These are phyloP conservation scores for Prunus mongolica DNA, from an alignment of 306 rosid species.

Conservation along the genomic window DNA sequence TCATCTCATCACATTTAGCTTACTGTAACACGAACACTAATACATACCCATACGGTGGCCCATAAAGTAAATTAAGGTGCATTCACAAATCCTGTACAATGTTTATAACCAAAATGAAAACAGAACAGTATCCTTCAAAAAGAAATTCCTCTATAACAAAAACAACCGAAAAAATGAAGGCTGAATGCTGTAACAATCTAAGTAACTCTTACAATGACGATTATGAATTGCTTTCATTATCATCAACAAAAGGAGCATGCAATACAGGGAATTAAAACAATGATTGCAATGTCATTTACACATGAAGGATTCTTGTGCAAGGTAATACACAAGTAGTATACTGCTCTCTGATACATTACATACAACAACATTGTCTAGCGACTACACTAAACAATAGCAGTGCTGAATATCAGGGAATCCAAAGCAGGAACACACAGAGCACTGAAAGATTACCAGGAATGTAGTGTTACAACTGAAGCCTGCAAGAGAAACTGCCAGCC, in stretches of 20 bases:
- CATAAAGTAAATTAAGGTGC: not conserved
- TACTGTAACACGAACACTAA: not conserved
- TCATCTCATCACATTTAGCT: not conserved
- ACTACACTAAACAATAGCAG: constrained; percentile 48
- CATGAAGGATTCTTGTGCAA: constrained; percentile 52
- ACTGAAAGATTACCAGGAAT: constrained; percentile 40
- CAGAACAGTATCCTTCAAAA: not conserved
- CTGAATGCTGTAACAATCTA: constrained; percentile 23
- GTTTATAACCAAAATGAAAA: not conserved
- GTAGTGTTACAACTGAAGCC: constrained; percentile 40
- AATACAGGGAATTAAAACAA: constrained; percentile 30
- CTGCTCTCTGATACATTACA: constrained; percentile 52
- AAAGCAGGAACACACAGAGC: constrained; percentile 43
- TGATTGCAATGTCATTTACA: constrained; percentile 54
- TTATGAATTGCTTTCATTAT: constrained; percentile 43
- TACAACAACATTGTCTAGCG: constrained; percentile 44
- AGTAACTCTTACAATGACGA: constrained; percentile 36
- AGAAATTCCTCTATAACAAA: constrained; percentile 20
- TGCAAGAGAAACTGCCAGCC: constrained; percentile 23
- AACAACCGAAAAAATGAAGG: constrained; percentile 21
- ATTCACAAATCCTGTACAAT: not conserved
- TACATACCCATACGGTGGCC: not conserved
- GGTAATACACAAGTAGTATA: constrained; percentile 64
- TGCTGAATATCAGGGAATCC: constrained; percentile 41
- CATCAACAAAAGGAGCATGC: constrained; percentile 38